Evolutionary conservation across 2,329 filamentous ascomycete genomes (phyloP), one percentile per base, ranked within the genome.

Genomic region (Triangularia setosa): DNA sequence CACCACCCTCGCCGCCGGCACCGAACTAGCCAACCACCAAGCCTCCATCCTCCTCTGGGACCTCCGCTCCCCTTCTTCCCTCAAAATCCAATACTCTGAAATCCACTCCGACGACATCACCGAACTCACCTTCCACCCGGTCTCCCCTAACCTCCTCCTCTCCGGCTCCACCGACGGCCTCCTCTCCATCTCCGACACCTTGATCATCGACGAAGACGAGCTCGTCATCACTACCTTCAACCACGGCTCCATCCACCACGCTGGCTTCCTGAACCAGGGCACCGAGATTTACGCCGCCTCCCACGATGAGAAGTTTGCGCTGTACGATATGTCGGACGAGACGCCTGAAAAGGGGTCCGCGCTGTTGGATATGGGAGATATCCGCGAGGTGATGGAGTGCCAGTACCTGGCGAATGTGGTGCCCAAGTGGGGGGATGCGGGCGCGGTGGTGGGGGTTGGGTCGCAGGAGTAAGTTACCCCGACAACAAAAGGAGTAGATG

Each of bases 101-200:
- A 82, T 88, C 30, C 87, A 90, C 75, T 88, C 84, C 70, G 88
- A 90, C 75, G 87, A 90, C 74, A 79, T 90, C 57, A 90, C 87
- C 33, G 83, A 87, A 75, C 76, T 88, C 1, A 79, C 82, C 72
- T 87, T 88, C 71, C 87, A 91, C 74, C 87, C 88, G 0, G 78
- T 76, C 2, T 79, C 84, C 58, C 81, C 84, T 0, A 81, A 84
- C 54, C 79, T 90, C 16, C 83, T 94, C 5, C 81, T 94, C 11
- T 92, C 90, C 1, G 90, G 90, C 53, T 92, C 90, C 40, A 94
- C 90, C 14, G 91, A 95, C 75, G 90, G 90, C 6, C 83, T 94
- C 1, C 83, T 94, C 71, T 93, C 90, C 72, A 80, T 94, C 55
- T 91, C 90, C 76, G 88, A 95, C 77, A 89, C 86, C 18, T 81